Percentiles rank a stretch among this genome's conserved stretches.
Conservation (phyloP, 805 yeast species). For the Kregervanrija pseudodelftensis region DNA sequence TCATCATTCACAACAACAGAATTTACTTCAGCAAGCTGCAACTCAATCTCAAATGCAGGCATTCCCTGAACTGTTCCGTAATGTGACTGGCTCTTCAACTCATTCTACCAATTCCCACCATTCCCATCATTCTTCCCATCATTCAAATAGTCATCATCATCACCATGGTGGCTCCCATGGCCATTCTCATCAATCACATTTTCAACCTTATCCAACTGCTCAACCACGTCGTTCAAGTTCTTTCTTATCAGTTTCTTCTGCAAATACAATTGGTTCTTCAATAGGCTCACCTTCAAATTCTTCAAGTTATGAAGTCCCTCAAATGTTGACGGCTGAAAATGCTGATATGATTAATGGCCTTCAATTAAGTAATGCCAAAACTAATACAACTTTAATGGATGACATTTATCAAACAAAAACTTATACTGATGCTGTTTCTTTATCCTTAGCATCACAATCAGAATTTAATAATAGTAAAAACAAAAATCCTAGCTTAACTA, state of each 20-base stretch:
- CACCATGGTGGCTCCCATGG: conserved; percentile 19
- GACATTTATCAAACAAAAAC: conserved; percentile 27
- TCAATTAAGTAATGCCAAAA: conserved; percentile 24
- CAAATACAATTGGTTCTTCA: conserved; percentile 22
- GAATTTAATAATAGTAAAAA: too few species aligned
- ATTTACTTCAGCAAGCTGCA: conserved; percentile 8
- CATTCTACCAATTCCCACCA: conserved; percentile 18
- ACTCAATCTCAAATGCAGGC: conserved; percentile 3
- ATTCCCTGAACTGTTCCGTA: conserved; percentile 13
- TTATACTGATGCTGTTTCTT: conserved; percentile 17
- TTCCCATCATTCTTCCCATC: conserved; percentile 16
- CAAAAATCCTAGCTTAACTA: too few species aligned
- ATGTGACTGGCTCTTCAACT: conserved; percentile 24
- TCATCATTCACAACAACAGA: conserved; percentile 6
- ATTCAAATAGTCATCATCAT: conserved; percentile 12
- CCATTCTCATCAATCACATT: conserved; percentile 17
- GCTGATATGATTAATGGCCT: conserved; percentile 20
- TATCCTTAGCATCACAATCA: too few species aligned
- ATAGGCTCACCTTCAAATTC: conserved; percentile 19
- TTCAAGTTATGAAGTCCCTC: conserved; percentile 18
- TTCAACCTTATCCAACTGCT: conserved; percentile 18
- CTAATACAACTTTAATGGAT: conserved; percentile 28
- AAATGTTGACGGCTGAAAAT: conserved; percentile 17
- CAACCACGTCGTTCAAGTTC: conserved; percentile 16
- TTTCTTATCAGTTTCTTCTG: conserved; percentile 22